These are phyloP conservation scores for Dactylorhiza incarnata DNA, from an alignment of 106 monocot genomes.

Conservation along the genomic window DNA sequence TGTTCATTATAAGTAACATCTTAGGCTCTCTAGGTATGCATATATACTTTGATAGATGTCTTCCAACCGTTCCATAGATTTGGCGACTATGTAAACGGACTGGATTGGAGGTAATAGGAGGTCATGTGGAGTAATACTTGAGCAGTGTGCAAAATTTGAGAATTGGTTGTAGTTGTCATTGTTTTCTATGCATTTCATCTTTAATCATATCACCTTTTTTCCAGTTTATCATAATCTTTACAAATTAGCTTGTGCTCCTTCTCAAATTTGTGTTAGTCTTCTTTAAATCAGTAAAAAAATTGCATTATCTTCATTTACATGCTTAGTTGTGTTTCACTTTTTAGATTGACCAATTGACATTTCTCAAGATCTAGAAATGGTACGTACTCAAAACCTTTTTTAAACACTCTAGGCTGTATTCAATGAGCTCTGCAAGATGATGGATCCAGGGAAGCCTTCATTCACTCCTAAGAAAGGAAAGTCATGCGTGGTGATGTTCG, in stretches of 20 bases:
- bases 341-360: neutral
- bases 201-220: neutral
- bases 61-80: too few relatives aligned
- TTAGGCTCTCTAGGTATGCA: too few relatives aligned
- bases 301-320: neutral
- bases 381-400: neutral
- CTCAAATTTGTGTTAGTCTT: neutral
- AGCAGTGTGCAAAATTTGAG: neutral
- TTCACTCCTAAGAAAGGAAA: slow-evolving; percentile 90
- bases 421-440: slow-evolving; percentile 94
- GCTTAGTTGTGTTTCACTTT: neutral
- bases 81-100: too few relatives aligned
- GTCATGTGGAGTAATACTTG: neutral
- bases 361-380: neutral
- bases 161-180: neutral
- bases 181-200: neutral
- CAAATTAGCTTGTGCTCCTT: neutral
- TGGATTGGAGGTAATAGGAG: neutral
- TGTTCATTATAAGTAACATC: too few relatives aligned
- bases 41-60: too few relatives aligned
- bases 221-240: neutral
- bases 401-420: slow-evolving; percentile 58
- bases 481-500: slow-evolving; percentile 81
- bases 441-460: slow-evolving; percentile 93
- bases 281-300: neutral